These are phyloP conservation scores for Nakazawaea laoshanensis DNA, from an alignment of 805 yeast genomes.

Conservation along the genomic window DNA sequence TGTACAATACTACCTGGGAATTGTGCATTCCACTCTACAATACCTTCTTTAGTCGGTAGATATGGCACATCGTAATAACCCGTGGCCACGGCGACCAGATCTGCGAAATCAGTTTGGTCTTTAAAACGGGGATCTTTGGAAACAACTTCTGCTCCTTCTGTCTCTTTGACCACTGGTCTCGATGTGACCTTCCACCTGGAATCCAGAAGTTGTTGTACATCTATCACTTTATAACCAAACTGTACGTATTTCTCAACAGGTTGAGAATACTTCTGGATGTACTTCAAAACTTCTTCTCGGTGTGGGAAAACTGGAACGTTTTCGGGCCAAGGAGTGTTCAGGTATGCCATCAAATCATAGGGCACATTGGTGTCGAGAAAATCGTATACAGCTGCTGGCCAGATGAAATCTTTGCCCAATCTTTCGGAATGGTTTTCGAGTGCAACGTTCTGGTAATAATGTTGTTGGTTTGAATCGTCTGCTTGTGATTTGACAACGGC, in stretches of 20 bases:
- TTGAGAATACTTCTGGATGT: conserved; percentile 43
- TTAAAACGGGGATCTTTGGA: conserved; percentile 11
- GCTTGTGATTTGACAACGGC: conserved; percentile 2
- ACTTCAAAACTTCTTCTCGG: conserved; percentile 48
- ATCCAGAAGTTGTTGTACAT: conserved; percentile 22
- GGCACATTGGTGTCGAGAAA: conserved; percentile 65
- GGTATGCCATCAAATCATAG: conserved; percentile 57
- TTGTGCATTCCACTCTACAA: conserved; percentile 33
- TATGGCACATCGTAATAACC: conserved; percentile 58
- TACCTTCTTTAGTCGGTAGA: conserved; percentile 48
- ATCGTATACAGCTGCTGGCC: conserved; percentile 54
- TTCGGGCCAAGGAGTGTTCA: conserved; percentile 39
- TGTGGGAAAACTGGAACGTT: conserved; percentile 43
- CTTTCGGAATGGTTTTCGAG: conserved; percentile 1
- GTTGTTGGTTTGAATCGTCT: conserved; percentile 1
- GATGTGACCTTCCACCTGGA: conserved; percentile 36
- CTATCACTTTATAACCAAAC: conserved; percentile 39
- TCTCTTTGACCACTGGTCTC: conserved; percentile 21
- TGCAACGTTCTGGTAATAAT: conserved; percentile 6
- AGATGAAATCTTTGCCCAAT: conserved; percentile 21
- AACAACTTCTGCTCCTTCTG: conserved; percentile 20
- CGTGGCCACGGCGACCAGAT: conserved; percentile 54
- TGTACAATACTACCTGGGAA: conserved; percentile 45
- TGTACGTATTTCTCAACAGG: conserved; percentile 28
- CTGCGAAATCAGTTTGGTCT: conserved; percentile 34